Base-by-base conservation (phyloP, 768 basidiomycete genomes). In the Mycena capillaripes region DNA sequence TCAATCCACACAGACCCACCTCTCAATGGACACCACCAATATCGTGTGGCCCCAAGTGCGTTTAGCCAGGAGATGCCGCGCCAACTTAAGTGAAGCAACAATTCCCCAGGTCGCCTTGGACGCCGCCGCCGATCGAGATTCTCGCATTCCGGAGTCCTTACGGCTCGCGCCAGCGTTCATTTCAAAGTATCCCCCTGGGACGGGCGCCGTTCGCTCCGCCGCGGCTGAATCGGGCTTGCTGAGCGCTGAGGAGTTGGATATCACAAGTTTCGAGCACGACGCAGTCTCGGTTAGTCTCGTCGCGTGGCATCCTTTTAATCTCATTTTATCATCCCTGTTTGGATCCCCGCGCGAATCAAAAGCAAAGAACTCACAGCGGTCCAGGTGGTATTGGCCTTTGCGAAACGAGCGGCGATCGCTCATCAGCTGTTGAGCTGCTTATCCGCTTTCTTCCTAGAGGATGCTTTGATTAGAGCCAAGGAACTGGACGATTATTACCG, bases 351-450 rank as follows among this genome's bases (percentile, higher is more conserved):
- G 50, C 70, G 72, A 9, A 80, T 85, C 50, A 78, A 79, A 9
- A 69, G 63, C 6, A 79, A 81, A 12, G 46, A 79, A 61, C 78
- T 82, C 32, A 81, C 83, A 0, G 82, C 85, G 1, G 85, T 87
- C 8, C 80, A 82, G 21, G 84, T 85, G 27, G 80, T 82, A 7
- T 78, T 76, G 17, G 87, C 88, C 2, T 88, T 85, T 69, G 83
- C 78, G 63, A 88, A 88, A 76, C 80, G 89, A n/a, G 88, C 89
- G 12, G 83, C 84, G 21, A 83, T 90, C 59, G 89, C 88, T 5
- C 88, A 90, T 48, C 88, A 88, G 69, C 73, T 89, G 32, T 75
- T 79, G 4, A 73, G 76, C 52, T 87, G 84, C 68, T 64, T 87
- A 12, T 83, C 83, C 44, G 85, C 86, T 69, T 82, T 86, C 68